Percentiles rank a stretch among this genome's conserved stretches.
phyloP scores from a whole-genome alignment of 2,329 filamentous ascomycete genomes.

The Alternaria triticimaculans region DNA sequence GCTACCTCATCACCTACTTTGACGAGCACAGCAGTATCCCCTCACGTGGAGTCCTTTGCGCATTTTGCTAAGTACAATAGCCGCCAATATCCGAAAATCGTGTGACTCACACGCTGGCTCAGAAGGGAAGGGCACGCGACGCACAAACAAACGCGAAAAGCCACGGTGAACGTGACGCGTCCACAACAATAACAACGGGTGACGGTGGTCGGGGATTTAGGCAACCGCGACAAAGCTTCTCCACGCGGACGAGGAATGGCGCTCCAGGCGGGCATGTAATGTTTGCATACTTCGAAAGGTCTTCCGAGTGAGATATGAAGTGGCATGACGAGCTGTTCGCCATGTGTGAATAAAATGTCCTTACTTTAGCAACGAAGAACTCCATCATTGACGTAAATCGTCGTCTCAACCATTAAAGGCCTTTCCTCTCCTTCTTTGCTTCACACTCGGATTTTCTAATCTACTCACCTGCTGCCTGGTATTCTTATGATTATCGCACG shows the following conservation, averaged over 20 bases:
- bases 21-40: accelerated
- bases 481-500: neutral
- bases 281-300: neutral
- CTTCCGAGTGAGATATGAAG: neutral
- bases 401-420: accelerated
- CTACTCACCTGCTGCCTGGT: neutral
- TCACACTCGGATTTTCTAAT: neutral
- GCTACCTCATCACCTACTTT: too few relatives aligned
- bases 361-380: neutral
- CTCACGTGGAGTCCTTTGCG: accelerated
- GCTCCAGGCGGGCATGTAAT: neutral
- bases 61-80: accelerated
- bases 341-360: neutral
- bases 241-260: neutral
- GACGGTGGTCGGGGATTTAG: neutral
- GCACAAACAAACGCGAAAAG: neutral
- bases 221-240: neutral
- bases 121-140: neutral
- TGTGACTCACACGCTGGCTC: neutral
- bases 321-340: neutral
- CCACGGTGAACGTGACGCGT: neutral
- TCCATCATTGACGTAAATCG: neutral
- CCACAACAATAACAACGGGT: neutral
- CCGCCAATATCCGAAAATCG: neutral
- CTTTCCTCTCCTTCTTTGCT: neutral